Evolutionary conservation across 208 protist genomes (phyloP), one percentile per base, ranked within the genome.

Genomic region (Leishmania lainsoni): DNA sequence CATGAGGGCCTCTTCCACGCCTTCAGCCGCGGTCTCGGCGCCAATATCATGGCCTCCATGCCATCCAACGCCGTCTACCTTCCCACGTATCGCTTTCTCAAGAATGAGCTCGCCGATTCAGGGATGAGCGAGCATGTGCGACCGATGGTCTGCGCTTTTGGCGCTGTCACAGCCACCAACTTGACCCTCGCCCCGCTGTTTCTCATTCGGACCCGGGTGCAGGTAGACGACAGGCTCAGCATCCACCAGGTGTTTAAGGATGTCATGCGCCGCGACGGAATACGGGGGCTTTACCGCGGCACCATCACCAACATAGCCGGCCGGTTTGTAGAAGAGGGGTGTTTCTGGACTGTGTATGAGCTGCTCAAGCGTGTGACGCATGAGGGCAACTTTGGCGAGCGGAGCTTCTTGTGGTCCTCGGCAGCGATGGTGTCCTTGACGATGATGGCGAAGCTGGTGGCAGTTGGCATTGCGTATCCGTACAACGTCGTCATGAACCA

Each of bases 401-500:
- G 84, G 5, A 83, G 83, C 75, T 97, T 98, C 75, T 74, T 89
- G 59, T 81, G 82, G 78, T 83, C 90, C 29, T 93, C 92, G 0
- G 89, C 83, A 48, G 91, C 92, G 68, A 90, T 97, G 87, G 74
- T 97, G 63, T 95, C 92, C 20, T 88, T 98, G 51, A 90, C 95
- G 48, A 94, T 96, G 89, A 66, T 93, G 0, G 85, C 92, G 12
- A 98, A 98, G 79, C 84, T 98, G 20, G 80, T 88, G 2, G 93
- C 92, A 4, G 87, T 87, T 14, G 78, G 74, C n/a, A 77, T 98
- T 16, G 86, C 93, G 26, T 98, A 98, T 82, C 95, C 95, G 14
- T 98, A 98, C 86, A 98, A 98, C 79, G 95, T 97, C 48, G 86
- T 98, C 51, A 97, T 97, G 91, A 96, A 90, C 59, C 95, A 98